Base-by-base conservation (phyloP, 2,329 filamentous ascomycete genomes). In the Fusarium multiceps region DNA sequence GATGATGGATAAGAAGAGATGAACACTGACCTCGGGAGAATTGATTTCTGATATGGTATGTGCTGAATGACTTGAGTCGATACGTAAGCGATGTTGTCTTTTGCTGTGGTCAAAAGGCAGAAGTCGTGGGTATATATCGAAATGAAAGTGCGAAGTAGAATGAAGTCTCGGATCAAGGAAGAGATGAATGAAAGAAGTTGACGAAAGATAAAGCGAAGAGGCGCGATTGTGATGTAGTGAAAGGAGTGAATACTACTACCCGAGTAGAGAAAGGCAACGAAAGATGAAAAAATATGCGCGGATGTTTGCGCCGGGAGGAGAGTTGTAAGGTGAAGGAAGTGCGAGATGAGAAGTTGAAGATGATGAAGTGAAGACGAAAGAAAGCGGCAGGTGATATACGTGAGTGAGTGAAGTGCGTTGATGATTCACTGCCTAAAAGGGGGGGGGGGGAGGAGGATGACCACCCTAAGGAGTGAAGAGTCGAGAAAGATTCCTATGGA, bases 381-480 rank as follows among this genome's bases (percentile, higher is more conserved):
- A 56, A 55, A 46, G 63, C 28, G n/a, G 45, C 21, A 37, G 42
- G 28, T 25, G 14, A 32, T 37, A 21, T 48, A 40, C 56, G 25
- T 23, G 30, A n/a, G 25, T 23, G 41, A n/a, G 23, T 11, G 12
- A 28, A 28, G n/a, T n/a, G 56, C 7, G 32, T 46, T 10, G 32
- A 47, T 71, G 67, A 71, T 71, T 71, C 59, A 62, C 55, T 25
- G 30, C 25, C n/a, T 23, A 27, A 23, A 34, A 18, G n/a, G 42
- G 27, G 18, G 4, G 21, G 21, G 21, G 13, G 6, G 11, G 32
- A 21, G 8, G 3, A 49, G 25, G 12, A 48, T 20, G 34, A 28
- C 34, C 13, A 25, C 30, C 40, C 21, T 37, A 13, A 51, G 18
- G n/a, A 25, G 21, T 34, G 10, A 30, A 51, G 48, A 46, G 37